Percentiles rank a stretch among this genome's conserved stretches.
These are phyloP conservation scores for Botryosphaeria dothidea DNA, from an alignment of 2,329 filamentous ascomycete species.

Conservation along the genomic window DNA sequence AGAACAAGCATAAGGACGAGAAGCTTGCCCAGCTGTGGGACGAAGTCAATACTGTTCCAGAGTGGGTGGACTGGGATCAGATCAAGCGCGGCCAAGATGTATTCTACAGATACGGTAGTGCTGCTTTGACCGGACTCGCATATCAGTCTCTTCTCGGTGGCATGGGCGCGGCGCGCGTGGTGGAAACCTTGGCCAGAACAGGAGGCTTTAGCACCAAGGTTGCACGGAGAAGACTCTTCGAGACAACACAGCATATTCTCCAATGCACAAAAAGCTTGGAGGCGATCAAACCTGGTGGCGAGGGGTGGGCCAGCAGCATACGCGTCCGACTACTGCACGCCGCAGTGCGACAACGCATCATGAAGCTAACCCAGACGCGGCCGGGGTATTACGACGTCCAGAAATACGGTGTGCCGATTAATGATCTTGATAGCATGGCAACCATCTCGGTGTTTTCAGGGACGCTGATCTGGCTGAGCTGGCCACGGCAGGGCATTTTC, in stretches of 20 bases:
- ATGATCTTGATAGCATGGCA: slow-evolving; percentile 72
- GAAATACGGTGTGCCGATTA: slow-evolving; percentile 67
- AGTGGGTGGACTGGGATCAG: slow-evolving; percentile 78
- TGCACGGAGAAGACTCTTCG: slow-evolving; percentile 65
- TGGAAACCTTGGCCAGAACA: slow-evolving; percentile 72
- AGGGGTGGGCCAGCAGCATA: slow-evolving; percentile 64
- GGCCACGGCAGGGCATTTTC: slow-evolving; percentile 73
- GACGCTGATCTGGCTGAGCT: slow-evolving; percentile 65
- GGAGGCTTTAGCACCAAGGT: slow-evolving; percentile 72
- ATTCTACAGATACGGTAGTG: slow-evolving; percentile 74
- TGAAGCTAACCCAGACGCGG: slow-evolving; percentile 56
- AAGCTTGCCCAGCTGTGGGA: slow-evolving; percentile 62
- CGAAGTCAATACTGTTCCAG: slow-evolving; percentile 66
- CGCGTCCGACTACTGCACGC: slow-evolving; percentile 71
- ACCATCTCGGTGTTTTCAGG: slow-evolving; percentile 72
- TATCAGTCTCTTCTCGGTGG: slow-evolving; percentile 69
- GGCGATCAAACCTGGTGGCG: slow-evolving; percentile 67
- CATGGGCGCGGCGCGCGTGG: slow-evolving; percentile 71
- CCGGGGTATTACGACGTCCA: slow-evolving; percentile 64
- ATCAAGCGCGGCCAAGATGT: slow-evolving; percentile 73
- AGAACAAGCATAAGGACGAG: slow-evolving; percentile 59
- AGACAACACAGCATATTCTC: slow-evolving; percentile 75
- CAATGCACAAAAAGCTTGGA: slow-evolving; percentile 67
- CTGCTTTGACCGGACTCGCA: slow-evolving; percentile 63
- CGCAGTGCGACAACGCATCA: slow-evolving; percentile 65